phyloP scores from a whole-genome alignment of 352 stramenopile species.

The Phytophthora meadii region DNA sequence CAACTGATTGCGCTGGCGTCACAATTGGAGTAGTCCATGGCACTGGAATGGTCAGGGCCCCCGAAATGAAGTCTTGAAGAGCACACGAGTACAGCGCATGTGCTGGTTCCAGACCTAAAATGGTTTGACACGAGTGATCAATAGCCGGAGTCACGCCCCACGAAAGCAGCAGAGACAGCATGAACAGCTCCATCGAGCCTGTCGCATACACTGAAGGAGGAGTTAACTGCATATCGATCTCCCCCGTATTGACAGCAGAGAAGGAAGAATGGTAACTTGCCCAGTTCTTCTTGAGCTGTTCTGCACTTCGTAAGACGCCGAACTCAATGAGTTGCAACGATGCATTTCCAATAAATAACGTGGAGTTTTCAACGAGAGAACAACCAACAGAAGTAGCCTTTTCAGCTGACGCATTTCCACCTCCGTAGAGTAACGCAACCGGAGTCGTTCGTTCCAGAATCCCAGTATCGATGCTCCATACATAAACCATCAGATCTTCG shows the following conservation, averaged over 20 bases:
- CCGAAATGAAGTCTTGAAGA: slow-evolving; percentile 56
- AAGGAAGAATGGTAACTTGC: slow-evolving; percentile 62
- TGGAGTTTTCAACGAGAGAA: slow-evolving; percentile 53
- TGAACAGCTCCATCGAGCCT: slow-evolving; percentile 71
- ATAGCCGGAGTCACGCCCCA: slow-evolving; percentile 75
- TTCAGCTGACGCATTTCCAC: slow-evolving; percentile 42
- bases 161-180: slow-evolving; percentile 80
- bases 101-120: slow-evolving; percentile 65
- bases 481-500: slow-evolving; percentile 76
- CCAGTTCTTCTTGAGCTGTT: slow-evolving; percentile 78
- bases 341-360: slow-evolving; percentile 60
- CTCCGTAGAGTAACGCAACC: slow-evolving; percentile 55
- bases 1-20: neutral
- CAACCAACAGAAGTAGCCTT: neutral
- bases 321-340: slow-evolving; percentile 72
- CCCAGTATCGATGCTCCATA: slow-evolving; percentile 83
- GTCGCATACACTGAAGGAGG: slow-evolving; percentile 62
- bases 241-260: neutral
- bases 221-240: slow-evolving; percentile 3
- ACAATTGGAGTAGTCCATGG: slow-evolving; percentile 50
- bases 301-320: slow-evolving; percentile 65
- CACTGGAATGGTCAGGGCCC: slow-evolving; percentile 76
- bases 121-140: slow-evolving; percentile 60
- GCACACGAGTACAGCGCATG: slow-evolving; percentile 72
- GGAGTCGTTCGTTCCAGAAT: slow-evolving; percentile 75